phyloP scores from a whole-genome alignment of 2,329 filamentous ascomycete genomes.

The Stagonosporopsis chrysanthemi region DNA sequence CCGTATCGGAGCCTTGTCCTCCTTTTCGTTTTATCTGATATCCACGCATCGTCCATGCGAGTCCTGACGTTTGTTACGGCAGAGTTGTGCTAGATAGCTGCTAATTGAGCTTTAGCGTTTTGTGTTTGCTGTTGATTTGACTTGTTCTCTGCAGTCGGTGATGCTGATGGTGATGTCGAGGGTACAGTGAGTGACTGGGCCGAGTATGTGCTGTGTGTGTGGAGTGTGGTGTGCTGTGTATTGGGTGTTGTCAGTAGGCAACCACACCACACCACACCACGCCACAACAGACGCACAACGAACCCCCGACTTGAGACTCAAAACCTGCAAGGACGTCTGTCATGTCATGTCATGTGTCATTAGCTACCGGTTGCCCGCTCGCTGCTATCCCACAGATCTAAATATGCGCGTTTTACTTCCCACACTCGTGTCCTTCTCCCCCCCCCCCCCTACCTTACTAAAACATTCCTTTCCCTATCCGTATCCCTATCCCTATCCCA shows the following conservation, averaged over 20 bases:
- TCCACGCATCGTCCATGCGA: slow-evolving; percentile 17
- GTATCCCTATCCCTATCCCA: not conserved
- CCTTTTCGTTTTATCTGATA: slow-evolving; percentile 13
- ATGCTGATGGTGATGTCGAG: not conserved
- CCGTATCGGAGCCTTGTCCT: too few species aligned
- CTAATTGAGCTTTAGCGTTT: slow-evolving; percentile 1
- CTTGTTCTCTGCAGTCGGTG: not conserved
- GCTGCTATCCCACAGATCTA: too few species aligned
- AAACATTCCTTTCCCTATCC: too few species aligned
- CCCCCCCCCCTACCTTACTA: not conserved
- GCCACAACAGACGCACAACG: too few species aligned
- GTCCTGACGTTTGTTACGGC: not conserved
- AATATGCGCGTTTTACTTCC: not conserved
- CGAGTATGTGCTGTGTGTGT: too few species aligned
- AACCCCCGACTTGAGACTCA: too few species aligned
- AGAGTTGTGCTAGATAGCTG: not conserved
- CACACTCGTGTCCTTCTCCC: not conserved
- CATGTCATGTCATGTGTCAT: slow-evolving; percentile 18
- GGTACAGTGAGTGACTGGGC: not conserved
- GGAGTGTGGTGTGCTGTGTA: too few species aligned
- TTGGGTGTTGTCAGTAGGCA: too few species aligned
- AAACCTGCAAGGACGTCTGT: not conserved
- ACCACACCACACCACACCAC: not conserved
- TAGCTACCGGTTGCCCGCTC: slow-evolving; percentile 2
- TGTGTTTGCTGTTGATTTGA: not conserved